phyloP scores from a whole-genome alignment of 2,329 filamentous ascomycete species.

The Septoria petroselini region DNA sequence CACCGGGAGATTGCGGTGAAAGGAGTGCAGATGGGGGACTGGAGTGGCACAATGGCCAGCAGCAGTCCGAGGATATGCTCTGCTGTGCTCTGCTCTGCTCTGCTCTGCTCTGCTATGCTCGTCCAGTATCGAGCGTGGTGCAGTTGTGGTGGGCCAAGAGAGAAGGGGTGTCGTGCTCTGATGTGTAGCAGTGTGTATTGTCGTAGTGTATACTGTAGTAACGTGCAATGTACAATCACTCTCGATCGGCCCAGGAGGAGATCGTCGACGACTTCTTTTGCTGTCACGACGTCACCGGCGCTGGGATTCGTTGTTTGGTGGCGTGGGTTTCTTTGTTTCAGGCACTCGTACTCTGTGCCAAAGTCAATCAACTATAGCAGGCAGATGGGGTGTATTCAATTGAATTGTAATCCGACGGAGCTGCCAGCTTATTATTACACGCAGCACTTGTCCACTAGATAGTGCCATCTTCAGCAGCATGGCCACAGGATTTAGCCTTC shows the following conservation, averaged over 20 bases:
- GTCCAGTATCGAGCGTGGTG: not conserved
- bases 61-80: conserved; percentile 11
- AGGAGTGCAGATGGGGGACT: conserved; percentile 2
- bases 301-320: not conserved
- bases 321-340: not conserved
- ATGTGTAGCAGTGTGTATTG: too few species aligned
- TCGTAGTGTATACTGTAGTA: too few species aligned
- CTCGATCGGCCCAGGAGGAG: too few species aligned
- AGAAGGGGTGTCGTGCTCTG: not conserved
- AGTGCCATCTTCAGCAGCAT: conserved; percentile 6
- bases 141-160: not conserved
- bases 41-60: conserved; percentile 16
- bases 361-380: not conserved
- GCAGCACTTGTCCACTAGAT: not conserved
- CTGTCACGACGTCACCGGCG: conserved; percentile 7
- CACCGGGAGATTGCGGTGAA: too few species aligned
- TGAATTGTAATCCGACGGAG: too few species aligned
- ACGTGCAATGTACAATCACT: too few species aligned
- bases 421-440: too few species aligned
- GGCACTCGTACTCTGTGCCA: not conserved
- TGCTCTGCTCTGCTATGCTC: not conserved
- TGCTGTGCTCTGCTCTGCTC: not conserved
- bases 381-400: too few species aligned
- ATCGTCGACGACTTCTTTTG: too few species aligned
- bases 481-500: conserved; percentile 10